Conservation (phyloP, 805 yeast species). For the Barnettozyma populi region DNA sequence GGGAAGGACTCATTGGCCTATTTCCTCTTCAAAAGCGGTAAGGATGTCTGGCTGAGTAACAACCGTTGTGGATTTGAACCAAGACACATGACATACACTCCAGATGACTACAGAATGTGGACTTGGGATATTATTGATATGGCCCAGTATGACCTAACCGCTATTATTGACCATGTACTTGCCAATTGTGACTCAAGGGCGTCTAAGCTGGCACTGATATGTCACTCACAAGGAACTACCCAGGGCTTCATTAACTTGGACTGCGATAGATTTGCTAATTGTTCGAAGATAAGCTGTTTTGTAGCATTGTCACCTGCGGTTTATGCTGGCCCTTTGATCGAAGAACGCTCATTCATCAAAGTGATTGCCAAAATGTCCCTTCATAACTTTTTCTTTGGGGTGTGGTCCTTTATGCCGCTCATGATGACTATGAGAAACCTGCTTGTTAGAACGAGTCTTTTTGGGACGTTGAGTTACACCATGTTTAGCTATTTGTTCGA, state of each 20-base stretch:
- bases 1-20: constrained; percentile 76
- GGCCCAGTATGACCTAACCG: constrained; percentile 73
- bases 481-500: constrained; percentile 85
- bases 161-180: constrained; percentile 60
- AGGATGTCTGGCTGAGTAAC: constrained; percentile 89
- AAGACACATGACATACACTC: constrained; percentile 45
- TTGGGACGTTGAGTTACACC: constrained; percentile 62
- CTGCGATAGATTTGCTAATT: constrained; percentile 38
- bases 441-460: constrained; percentile 45
- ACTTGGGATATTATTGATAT: constrained; percentile 88
- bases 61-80: constrained; percentile 85
- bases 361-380: constrained; percentile 53
- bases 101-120: constrained; percentile 62
- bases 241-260: constrained; percentile 71
- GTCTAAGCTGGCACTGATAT: constrained; percentile 53
- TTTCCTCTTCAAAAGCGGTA: constrained; percentile 48
- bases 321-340: constrained; percentile 74
- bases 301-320: constrained; percentile 88
- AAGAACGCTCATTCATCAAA: constrained; percentile 54
- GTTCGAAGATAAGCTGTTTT: constrained; percentile 57
- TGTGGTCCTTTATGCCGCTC: constrained; percentile 69
- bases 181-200: constrained; percentile 29
- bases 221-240: constrained; percentile 94
- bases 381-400: constrained; percentile 59
- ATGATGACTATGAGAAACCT: constrained; percentile 55